A percentile compares a stretch with the other conserved stretches of the same genome.
Evolutionary conservation across 176 grass and related monocot genomes (phyloP).

Genomic region (Musa itinerans): DNA sequence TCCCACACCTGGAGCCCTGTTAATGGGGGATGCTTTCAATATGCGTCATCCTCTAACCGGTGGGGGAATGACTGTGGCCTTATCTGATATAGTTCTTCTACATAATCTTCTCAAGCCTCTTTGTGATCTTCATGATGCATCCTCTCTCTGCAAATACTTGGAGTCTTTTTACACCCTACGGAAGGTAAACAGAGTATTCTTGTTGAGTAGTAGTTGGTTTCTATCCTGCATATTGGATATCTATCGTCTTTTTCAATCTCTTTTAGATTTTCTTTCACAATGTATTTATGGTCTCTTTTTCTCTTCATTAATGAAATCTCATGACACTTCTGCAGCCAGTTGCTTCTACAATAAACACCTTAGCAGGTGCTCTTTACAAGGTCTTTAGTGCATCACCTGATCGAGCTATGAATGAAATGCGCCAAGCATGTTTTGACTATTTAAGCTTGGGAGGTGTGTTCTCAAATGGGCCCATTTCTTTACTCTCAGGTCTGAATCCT

Average conservation of each 20-base stretch:
- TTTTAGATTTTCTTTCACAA: background rate
- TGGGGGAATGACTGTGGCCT: constrained; percentile 98
- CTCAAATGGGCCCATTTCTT: constrained; percentile 73
- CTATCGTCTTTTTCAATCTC: background rate
- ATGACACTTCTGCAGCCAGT: constrained; percentile 49
- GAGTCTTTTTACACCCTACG: constrained; percentile 95
- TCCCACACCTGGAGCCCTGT: constrained; percentile 81
- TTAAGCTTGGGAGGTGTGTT: constrained; percentile 80
- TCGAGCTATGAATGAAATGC: constrained; percentile 82
- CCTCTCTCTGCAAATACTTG: constrained; percentile 72
- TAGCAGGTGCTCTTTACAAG: constrained; percentile 92
- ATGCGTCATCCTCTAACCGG: constrained; percentile 96
- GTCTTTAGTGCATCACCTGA: constrained; percentile 89
- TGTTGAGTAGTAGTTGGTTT: background rate
- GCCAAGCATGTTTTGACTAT: constrained; percentile 97
- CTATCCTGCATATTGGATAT: background rate
- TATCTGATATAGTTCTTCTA: constrained; percentile 82
- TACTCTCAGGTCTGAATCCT: constrained; percentile 95
- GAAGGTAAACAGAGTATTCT: constrained; percentile 42
- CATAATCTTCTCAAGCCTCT: constrained; percentile 85
- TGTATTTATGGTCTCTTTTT: background rate
- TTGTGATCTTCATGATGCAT: constrained; percentile 68
- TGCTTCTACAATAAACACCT: constrained; percentile 96
- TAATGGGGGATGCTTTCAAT: constrained; percentile 99
- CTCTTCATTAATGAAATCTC: background rate